Base-by-base conservation (phyloP, 2,329 filamentous ascomycete species). In the Bipolaris gigantea region DNA sequence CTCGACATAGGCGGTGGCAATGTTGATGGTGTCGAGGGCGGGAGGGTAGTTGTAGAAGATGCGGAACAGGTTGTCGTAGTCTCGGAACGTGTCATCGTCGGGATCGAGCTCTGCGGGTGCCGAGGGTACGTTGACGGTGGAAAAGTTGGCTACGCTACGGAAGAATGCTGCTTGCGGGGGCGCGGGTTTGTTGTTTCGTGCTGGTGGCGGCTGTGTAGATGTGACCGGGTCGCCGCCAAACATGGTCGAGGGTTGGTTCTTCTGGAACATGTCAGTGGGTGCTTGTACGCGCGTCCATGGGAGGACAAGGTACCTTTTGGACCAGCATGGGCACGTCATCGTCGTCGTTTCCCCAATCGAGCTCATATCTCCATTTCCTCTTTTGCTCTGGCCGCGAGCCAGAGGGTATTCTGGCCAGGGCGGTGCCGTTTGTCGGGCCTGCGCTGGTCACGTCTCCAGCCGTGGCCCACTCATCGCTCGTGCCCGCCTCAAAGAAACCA, bases 1-100 rank as follows among this genome's bases (percentile, higher is more conserved):
- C 75, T 97, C 91, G 39, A 94, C 87, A 70, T 97, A 97, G 21
- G 92, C 92, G 57, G 92, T 89, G 49, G 92, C 91, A 60, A 97
- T 96, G 73, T 94, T 96, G 73, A 94, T 82, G 23, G 85, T 83
- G 75, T 96, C 92, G 30, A 97, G 83, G 0, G 85, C 71, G 0
- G 93, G 93, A 0, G 91, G 80, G 72, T 95, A 90, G 74, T 97
- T 96, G 81, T 97, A 97, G 79, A 97, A 96, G 58, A 94, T 89
- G 65, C 92, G 89, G 73, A 97, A 95, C 19, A 97, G 82, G 73
- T 97, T 97, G 73, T 96, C 92, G 75, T 97, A 97, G 77, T 97
- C 90, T 64, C 90, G 89, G 42, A 97, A 81, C 19, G 92, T 83
- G 60, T 95, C 90, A 66, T 90, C 81, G 39, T 80, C 76, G 16